phyloP scores from a whole-genome alignment of 257 asterid species.

The Solanum acaule region DNA sequence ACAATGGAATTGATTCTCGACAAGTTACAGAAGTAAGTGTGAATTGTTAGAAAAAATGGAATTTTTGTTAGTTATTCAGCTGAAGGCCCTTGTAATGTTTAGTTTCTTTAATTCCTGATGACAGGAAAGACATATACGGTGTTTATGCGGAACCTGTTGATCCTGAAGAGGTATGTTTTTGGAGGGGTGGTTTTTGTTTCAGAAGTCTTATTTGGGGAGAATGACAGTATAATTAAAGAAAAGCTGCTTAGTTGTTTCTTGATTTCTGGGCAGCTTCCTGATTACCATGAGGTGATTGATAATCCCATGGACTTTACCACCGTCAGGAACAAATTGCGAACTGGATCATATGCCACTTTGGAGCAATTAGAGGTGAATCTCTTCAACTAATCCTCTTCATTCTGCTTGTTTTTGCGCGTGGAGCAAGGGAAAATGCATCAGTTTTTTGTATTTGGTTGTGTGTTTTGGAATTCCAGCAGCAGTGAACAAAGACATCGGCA shows the following conservation, averaged over 20 bases:
- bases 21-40: conserved; percentile 90
- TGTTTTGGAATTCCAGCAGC: background rate
- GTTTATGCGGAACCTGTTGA: conserved; percentile 98
- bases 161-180: conserved; percentile 80
- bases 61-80: background rate
- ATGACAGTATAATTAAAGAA: background rate
- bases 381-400: background rate
- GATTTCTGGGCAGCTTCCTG: conserved; percentile 68
- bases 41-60: background rate
- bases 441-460: background rate
- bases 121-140: conserved; percentile 94
- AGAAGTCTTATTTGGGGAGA: conserved; percentile 3
- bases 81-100: conserved; percentile 2
- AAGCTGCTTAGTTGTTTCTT: background rate
- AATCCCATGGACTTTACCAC: conserved; percentile 98
- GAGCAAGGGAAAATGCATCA: background rate
- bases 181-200: background rate
- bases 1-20: conserved; percentile 68
- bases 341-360: conserved; percentile 60
- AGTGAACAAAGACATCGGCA: background rate
- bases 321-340: conserved; percentile 74
- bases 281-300: conserved; percentile 82
- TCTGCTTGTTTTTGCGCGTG: background rate
- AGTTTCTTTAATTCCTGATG: conserved; percentile 22
- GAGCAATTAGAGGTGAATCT: conserved; percentile 72